Percentiles rank a stretch among this genome's conserved stretches.
Evolutionary conservation across 768 basidiomycete genomes (phyloP).

Genomic region (Leccinum fibrillosum): DNA sequence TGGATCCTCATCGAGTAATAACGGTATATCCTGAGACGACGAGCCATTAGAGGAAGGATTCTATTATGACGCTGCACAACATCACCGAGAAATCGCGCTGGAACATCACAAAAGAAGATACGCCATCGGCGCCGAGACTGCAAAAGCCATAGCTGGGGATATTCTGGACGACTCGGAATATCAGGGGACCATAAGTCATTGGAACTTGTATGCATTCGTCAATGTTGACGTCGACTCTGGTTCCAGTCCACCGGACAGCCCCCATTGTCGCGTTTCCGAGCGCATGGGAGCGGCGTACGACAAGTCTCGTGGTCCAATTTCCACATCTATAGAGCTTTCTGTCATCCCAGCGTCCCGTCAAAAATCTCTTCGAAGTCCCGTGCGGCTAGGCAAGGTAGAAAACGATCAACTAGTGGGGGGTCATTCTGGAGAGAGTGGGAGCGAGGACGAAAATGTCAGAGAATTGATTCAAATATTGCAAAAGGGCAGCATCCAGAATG

Average conservation of each 20-base stretch:
- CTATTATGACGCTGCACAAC: conserved; percentile 60
- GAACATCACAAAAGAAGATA: conserved; percentile 55
- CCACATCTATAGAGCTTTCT: conserved; percentile 41
- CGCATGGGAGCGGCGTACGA: too few relatives aligned
- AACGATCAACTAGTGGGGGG: conserved; percentile 47
- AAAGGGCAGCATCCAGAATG: conserved; percentile 51
- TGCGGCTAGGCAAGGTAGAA: conserved; percentile 57
- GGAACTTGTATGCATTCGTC: conserved; percentile 1
- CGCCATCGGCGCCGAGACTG: conserved; percentile 51
- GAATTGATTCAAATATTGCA: conserved; percentile 51
- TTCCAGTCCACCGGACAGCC: conserved; percentile 45
- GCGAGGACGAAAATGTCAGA: conserved; percentile 48
- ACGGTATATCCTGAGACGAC: conserved; percentile 30
- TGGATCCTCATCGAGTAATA: conserved; percentile 21
- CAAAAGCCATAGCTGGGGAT: conserved; percentile 48
- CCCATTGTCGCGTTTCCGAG: conserved; percentile 63
- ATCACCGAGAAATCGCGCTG: conserved; percentile 72
- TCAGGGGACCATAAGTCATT: conserved; percentile 40
- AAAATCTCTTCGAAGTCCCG: conserved; percentile 47
- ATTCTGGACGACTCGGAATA: conserved; percentile 42
- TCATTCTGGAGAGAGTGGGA: conserved; percentile 49
- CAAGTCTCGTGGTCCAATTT: conserved; percentile 33
- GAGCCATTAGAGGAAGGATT: conserved; percentile 46
- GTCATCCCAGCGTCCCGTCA: conserved; percentile 43
- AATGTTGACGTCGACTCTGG: background rate